Percentiles rank a stretch among this genome's conserved stretches.
Conservation (phyloP, 805 yeast genomes). For the Wickerhamiella sorbophila region DNA sequence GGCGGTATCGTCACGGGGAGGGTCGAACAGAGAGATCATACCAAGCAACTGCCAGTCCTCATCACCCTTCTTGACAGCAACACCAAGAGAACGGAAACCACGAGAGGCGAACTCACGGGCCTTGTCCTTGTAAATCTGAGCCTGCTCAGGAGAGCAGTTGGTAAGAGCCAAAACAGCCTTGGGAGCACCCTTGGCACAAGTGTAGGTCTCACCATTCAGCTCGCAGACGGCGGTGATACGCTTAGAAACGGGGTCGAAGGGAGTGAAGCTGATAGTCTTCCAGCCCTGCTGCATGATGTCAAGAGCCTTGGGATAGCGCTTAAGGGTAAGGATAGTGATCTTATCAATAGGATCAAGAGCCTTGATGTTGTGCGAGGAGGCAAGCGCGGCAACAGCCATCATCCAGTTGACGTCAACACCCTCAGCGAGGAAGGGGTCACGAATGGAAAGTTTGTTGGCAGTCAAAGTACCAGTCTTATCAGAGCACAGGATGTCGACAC, state of each 20-base stretch:
- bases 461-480: conserved; percentile 97
- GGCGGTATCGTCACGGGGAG: conserved; percentile 98
- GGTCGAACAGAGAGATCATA: conserved; percentile 98
- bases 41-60: conserved; percentile 97
- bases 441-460: conserved; percentile 87
- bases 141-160: conserved; percentile 67
- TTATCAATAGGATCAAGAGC: conserved; percentile 95
- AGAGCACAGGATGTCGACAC: conserved; percentile 94
- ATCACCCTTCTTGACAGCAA: conserved; percentile 97
- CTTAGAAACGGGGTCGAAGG: conserved; percentile 95
- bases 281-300: conserved; percentile 30
- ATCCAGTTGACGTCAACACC: conserved; percentile 94
- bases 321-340: conserved; percentile 86
- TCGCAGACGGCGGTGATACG: conserved; percentile 90
- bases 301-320: conserved; percentile 73
- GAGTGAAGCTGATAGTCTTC: conserved; percentile 61
- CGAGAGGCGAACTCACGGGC: conserved; percentile 95
- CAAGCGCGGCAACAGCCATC: conserved; percentile 94
- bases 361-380: conserved; percentile 96
- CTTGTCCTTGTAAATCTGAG: conserved; percentile 88
- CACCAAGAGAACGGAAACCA: conserved; percentile 98
- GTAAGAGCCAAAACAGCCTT: conserved; percentile 59
- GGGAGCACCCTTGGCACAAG: conserved; percentile 98
- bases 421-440: conserved; percentile 95
- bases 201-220: conserved; percentile 89